Base-by-base conservation (phyloP, 139 green algal genomes). In the Pseudopediastrum boryanum region DNA sequence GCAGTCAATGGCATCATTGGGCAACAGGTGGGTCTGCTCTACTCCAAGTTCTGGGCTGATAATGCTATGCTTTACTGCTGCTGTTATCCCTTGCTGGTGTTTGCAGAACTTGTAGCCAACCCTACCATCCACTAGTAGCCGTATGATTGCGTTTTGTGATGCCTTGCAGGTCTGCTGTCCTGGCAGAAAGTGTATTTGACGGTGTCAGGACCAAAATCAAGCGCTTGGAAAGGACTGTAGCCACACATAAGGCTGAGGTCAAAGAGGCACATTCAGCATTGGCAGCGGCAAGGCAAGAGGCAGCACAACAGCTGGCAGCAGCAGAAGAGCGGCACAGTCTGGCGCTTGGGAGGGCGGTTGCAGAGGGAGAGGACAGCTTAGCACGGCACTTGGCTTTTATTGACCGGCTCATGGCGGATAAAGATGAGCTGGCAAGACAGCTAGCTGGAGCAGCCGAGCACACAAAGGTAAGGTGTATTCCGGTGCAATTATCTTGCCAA, bases 101-200 rank as follows among this genome's bases (percentile, higher is more conserved):
- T n/a, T n/a, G n/a, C n/a, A n/a, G n/a, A n/a, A n/a, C n/a, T n/a
- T n/a, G n/a, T n/a, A n/a, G n/a, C n/a, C n/a, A n/a, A n/a, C n/a
- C n/a, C n/a, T n/a, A n/a, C n/a, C n/a, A n/a, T n/a, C n/a, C n/a
- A n/a, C n/a, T n/a, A n/a, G n/a, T n/a, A n/a, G n/a, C n/a, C n/a
- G n/a, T n/a, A n/a, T n/a, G n/a, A n/a, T n/a, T n/a, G n/a, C n/a
- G n/a, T n/a, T n/a, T n/a, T n/a, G n/a, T n/a, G n/a, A n/a, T n/a
- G n/a, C n/a, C n/a, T n/a, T n/a, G n/a, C 50, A 78, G 71, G 71
- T 69, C 85, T 16, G 80, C 83, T 1, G 74, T 75, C 41, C 65
- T 89, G 58, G 84, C 84, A 10, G 84, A 87, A 71, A 87, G 71
- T 19, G 86, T 90, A 48, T 90, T 88, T 83, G 86, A 89, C n/a